Percentiles rank a stretch among this genome's conserved stretches.
Conservation (phyloP, 169 alveolate genomes). For the Plasmodium fragile region DNA sequence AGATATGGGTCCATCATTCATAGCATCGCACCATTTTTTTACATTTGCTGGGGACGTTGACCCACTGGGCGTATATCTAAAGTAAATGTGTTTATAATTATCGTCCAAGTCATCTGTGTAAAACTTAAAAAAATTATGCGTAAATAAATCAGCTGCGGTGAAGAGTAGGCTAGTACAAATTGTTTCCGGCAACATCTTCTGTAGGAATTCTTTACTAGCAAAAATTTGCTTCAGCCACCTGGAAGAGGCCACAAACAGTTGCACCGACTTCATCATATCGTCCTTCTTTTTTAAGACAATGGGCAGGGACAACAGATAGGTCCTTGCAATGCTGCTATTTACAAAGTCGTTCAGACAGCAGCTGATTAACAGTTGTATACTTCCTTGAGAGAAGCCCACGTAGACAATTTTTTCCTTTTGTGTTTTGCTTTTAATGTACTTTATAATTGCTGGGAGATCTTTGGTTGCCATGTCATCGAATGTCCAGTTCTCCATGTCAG, state of each 20-base stretch:
- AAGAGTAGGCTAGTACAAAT: not conserved
- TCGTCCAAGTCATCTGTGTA: not conserved
- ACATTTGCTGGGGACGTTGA: slow-evolving; percentile 21
- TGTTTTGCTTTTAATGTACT: slow-evolving; percentile 37
- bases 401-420: slow-evolving; percentile 42
- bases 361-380: slow-evolving; percentile 25
- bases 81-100: slow-evolving; percentile 3
- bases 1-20: slow-evolving; percentile 17
- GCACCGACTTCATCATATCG: not conserved
- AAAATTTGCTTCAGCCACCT: not conserved
- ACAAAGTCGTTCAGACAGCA: slow-evolving; percentile 23
- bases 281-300: slow-evolving; percentile 1
- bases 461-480: slow-evolving; percentile 66
- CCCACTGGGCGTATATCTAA: slow-evolving; percentile 42
- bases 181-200: not conserved
- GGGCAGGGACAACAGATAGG: slow-evolving; percentile 40
- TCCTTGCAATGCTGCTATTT: slow-evolving; percentile 14
- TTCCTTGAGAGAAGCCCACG: slow-evolving; percentile 65
- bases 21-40: slow-evolving; percentile 12
- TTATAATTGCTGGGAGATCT: slow-evolving; percentile 41
- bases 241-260: not conserved
- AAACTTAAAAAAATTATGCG: slow-evolving; percentile 8
- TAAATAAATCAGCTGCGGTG: not conserved
- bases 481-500: slow-evolving; percentile 3
- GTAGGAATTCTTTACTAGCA: not conserved